These are phyloP conservation scores for Posidonia australis DNA, from an alignment of 106 monocot species.

Conservation along the genomic window DNA sequence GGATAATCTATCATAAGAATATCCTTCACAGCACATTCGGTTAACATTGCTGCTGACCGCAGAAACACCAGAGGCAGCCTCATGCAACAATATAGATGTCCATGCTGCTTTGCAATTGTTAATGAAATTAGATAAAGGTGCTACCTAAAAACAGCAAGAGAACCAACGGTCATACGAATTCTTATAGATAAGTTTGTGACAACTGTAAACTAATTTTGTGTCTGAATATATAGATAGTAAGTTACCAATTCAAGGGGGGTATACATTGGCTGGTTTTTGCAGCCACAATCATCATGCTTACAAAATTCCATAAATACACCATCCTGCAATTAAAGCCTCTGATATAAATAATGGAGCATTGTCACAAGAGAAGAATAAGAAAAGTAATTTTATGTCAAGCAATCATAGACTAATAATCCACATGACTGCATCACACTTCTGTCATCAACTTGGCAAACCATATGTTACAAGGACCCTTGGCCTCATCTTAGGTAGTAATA, in stretches of 20 bases:
- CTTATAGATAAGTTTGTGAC: neutral
- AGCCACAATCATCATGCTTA: constrained; percentile 26
- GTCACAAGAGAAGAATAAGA: too few relatives aligned
- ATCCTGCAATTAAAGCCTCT: constrained; percentile 29
- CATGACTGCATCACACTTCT: too few relatives aligned
- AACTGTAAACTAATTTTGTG: neutral
- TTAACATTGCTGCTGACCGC: neutral
- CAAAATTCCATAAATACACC: constrained; percentile 74
- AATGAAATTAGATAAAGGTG: constrained; percentile 61
- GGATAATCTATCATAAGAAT: constrained; percentile 19
- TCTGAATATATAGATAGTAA: neutral
- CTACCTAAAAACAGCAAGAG: constrained; percentile 35
- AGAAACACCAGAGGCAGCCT: constrained; percentile 11
- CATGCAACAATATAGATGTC: constrained; percentile 22
- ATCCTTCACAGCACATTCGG: constrained; percentile 24
- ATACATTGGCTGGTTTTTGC: constrained; percentile 6
- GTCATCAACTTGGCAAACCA: too few relatives aligned
- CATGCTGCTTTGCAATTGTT: constrained; percentile 48
- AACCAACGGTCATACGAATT: neutral
- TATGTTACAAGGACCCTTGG: too few relatives aligned
- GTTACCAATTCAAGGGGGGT: constrained; percentile 45
- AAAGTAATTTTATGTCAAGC: too few relatives aligned
- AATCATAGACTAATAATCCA: too few relatives aligned
- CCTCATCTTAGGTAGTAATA: too few relatives aligned
- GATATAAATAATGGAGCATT: neutral